Base-by-base conservation (phyloP, 1,139 yeast genomes). In the Nematodospora anomalae region DNA sequence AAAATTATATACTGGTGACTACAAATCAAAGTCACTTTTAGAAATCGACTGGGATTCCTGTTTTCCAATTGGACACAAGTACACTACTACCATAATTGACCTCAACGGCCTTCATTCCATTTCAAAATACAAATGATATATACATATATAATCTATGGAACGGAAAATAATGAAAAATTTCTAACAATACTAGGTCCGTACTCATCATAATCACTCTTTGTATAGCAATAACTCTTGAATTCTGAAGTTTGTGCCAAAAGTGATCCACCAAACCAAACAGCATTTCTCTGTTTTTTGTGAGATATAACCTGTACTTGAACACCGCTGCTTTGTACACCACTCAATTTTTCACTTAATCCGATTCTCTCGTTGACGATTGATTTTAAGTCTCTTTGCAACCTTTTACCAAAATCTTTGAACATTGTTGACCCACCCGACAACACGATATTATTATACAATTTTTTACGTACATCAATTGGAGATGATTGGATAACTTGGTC, bases 221-320 rank as follows among this genome's bases (percentile, higher is more conserved):
- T 90, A 71, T 90, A 94, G 61, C 98, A 92, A 66, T 89, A 89
- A 60, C 95, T 82, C 67, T 85, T 88, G 69, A 92, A 92, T 64
- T 92, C 98, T 11, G 96, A 81, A 13, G 99, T 94, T 66, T 90
- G 97, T 1, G 99, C 97, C 58, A 94, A 76, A 51, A 94, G 71
- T 14, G 96, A 86, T 46, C 98, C 99, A 51, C 99, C 99, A 60
- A 90, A 94, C 98, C 98, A 94, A 41, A 94, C 99, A 6, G 99
- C 99, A 56, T 92, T 88, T 59, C 96, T 79, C 70, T 94, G 99
- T 66, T 94, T 86, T 71, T 92, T 89, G 68, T 94, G 99, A 16
- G 95, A 81, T 50, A 94, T 90, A 45, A 94, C 99, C 67, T 87
- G 95, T 39, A 94, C 99, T 41, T 90, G 96, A 33, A 94, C 92